Percentiles rank a stretch among this genome's conserved stretches.
Evolutionary conservation across 2,329 filamentous ascomycete genomes (phyloP).

Genomic region (Pseudogymnoascus sp.): DNA sequence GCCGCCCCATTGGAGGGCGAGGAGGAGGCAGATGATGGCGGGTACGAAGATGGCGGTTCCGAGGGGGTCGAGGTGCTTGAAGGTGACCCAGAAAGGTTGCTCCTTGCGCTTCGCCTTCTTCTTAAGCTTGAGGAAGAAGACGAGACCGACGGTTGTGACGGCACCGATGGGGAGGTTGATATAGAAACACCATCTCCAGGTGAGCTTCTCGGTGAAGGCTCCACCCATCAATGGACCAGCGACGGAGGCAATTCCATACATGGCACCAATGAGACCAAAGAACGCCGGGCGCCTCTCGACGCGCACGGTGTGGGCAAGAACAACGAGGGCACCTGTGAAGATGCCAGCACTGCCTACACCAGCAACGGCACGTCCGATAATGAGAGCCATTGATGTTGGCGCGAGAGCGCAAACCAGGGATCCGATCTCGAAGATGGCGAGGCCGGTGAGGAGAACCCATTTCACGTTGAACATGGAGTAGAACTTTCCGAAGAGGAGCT

Average conservation of each 20-base stretch:
- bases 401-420: constrained; percentile 25
- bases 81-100: constrained; percentile 35
- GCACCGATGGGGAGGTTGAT: constrained; percentile 35
- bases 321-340: constrained; percentile 25
- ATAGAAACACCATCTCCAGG: constrained; percentile 29
- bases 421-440: constrained; percentile 27
- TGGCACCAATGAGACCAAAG: constrained; percentile 19
- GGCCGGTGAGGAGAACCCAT: constrained; percentile 21
- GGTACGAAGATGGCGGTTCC: constrained; percentile 26
- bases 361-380: constrained; percentile 27
- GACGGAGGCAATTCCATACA: constrained; percentile 22
- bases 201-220: constrained; percentile 31
- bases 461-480: constrained; percentile 26
- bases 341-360: constrained; percentile 25
- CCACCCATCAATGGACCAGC: constrained; percentile 31
- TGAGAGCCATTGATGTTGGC: constrained; percentile 25
- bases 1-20: constrained; percentile 31
- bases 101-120: constrained; percentile 22
- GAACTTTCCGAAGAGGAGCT: constrained; percentile 21
- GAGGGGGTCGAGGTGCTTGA: constrained; percentile 28
- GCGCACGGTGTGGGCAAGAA: constrained; percentile 22
- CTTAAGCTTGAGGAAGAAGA: constrained; percentile 33
- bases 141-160: constrained; percentile 26
- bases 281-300: constrained; percentile 17
- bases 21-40: constrained; percentile 29